A percentile compares a stretch with the other conserved stretches of the same genome.
phyloP scores from a whole-genome alignment of 164 flowering plant species.

The Akebia trifoliata region DNA sequence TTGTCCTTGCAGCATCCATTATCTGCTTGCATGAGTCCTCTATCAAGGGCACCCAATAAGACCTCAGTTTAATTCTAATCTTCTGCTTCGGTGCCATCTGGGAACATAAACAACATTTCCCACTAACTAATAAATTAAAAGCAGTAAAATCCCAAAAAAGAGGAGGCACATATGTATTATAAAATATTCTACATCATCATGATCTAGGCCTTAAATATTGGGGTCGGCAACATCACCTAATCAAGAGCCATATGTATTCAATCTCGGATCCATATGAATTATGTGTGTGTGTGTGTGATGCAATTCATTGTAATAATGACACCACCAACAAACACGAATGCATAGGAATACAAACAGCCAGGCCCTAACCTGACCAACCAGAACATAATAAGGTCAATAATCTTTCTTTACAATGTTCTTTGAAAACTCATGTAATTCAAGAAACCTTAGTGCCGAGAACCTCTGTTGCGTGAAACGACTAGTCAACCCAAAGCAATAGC shows the following conservation, averaged over 20 bases:
- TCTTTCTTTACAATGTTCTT: not conserved
- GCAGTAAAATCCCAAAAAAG: not conserved
- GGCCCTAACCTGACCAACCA: not conserved
- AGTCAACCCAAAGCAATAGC: not conserved
- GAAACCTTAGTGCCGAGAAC: not conserved
- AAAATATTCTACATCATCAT: too few relatives aligned
- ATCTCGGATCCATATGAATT: too few relatives aligned
- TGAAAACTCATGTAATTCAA: not conserved
- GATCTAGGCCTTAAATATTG: too few relatives aligned
- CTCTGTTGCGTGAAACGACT: not conserved
- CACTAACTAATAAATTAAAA: not conserved
- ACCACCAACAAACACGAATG: not conserved
- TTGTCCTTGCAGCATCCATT: conserved; percentile 82
- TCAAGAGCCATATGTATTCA: too few relatives aligned
- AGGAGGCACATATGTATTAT: not conserved
- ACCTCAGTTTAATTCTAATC: conserved; percentile 86
- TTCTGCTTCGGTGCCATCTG: conserved; percentile 91
- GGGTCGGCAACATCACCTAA: too few relatives aligned
- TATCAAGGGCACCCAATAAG: conserved; percentile 81
- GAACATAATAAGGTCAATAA: not conserved
- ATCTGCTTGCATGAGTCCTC: conserved; percentile 98
- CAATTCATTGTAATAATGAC: too few relatives aligned
- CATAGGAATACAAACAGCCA: not conserved
- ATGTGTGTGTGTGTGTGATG: too few relatives aligned
- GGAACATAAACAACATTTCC: conserved; percentile 6